Evolutionary conservation across 257 asterid species (phyloP), one percentile per base, ranked within the genome.

Genomic region (Penstemon davidsonii): DNA sequence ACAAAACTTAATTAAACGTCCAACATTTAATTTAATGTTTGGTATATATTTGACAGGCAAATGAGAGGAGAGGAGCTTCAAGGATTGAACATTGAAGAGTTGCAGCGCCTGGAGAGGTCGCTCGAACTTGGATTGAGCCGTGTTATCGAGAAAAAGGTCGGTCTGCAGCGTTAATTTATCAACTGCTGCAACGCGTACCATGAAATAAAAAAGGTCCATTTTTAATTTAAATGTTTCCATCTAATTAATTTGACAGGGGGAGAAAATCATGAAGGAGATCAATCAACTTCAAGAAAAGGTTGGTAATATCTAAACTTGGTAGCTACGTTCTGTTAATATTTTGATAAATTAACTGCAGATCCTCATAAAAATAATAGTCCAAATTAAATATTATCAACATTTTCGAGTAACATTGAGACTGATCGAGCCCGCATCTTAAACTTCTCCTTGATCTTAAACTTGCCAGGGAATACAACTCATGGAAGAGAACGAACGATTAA

Each of bases 31-130:
- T 49, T 3, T 15, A 18, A 44, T 44, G 42, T 54, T 7, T 44
- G 52, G 3, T 66, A 39, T 67, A 13, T 1, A 13, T 19, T 42
- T 19, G 50, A 64, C 63, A 93, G 99, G 86, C 91, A 75, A 74
- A 87, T 93, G 96, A 87, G 97, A 68, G 99, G 96, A 3, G 97
- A 93, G 81, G 96, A 93, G 71, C 89, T 93, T 46, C 91, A 84
- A 67, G 96, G 87, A 19, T 77, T 90, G 64, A 82, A 84, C 60
- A 71, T 93, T n/a, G 89, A 90, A 62, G 97, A 90, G 76, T 73
- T 93, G 77, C 92, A 90, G 70, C 70, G 61, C 8, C 75, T 93
- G 46, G 99, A 93, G 79, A 82, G 46, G 58, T 81, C 86, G 7
- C 87, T 93, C 19, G 99, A 93, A 82, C 59, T 52, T 38, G 99